A percentile compares a stretch with the other conserved stretches of the same genome.
Evolutionary conservation across 2,329 filamentous ascomycete species (phyloP).

Genomic region (Harringtonia lauricola): DNA sequence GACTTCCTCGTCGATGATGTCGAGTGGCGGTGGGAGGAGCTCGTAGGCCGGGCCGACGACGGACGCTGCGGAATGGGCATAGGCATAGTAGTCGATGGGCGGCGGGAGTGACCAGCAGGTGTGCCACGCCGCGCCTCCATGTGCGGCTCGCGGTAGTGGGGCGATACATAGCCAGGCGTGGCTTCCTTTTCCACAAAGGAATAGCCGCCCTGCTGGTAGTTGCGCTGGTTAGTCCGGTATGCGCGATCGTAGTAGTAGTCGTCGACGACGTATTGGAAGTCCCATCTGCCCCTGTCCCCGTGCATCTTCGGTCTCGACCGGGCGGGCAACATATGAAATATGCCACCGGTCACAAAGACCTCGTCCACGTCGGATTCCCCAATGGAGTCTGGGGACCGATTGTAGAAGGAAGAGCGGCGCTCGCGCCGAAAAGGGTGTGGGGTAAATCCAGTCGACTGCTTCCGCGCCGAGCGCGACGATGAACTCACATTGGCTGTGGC

Average conservation of each 20-base stretch:
- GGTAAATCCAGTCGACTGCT: slow-evolving; percentile 32
- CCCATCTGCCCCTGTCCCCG: no score
- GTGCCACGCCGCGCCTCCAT: slow-evolving; percentile 20
- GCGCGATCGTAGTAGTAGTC: slow-evolving; percentile 34
- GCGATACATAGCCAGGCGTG: slow-evolving; percentile 28
- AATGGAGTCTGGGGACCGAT: slow-evolving; percentile 45
- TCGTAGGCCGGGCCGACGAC: slow-evolving; percentile 37
- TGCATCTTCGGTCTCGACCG: slow-evolving; percentile 35
- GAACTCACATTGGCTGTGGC: slow-evolving; percentile 57
- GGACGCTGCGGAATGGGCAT: slow-evolving; percentile 34
- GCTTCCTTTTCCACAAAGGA: slow-evolving; percentile 21
- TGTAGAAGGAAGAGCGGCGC: slow-evolving; percentile 42
- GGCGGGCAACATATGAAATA: slow-evolving; percentile 41
- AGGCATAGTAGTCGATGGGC: slow-evolving; percentile 10
- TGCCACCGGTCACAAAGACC: slow-evolving; percentile 39
- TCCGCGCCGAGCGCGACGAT: slow-evolving; percentile 30
- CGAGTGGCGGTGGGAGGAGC: slow-evolving; percentile 28
- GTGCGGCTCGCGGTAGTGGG: slow-evolving; percentile 25
- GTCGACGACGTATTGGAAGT: no score
- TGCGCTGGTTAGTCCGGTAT: slow-evolving; percentile 47
- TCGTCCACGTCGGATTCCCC: slow-evolving; percentile 57
- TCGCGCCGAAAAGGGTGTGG: slow-evolving; percentile 36
- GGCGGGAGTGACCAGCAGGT: slow-evolving; percentile 26
- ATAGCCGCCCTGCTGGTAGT: slow-evolving; percentile 40
- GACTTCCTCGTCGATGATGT: slow-evolving; percentile 7